Evolutionary conservation across 768 basidiomycete species (phyloP), one percentile per base, ranked within the genome.

Genomic region (Glaciozyma martinii): DNA sequence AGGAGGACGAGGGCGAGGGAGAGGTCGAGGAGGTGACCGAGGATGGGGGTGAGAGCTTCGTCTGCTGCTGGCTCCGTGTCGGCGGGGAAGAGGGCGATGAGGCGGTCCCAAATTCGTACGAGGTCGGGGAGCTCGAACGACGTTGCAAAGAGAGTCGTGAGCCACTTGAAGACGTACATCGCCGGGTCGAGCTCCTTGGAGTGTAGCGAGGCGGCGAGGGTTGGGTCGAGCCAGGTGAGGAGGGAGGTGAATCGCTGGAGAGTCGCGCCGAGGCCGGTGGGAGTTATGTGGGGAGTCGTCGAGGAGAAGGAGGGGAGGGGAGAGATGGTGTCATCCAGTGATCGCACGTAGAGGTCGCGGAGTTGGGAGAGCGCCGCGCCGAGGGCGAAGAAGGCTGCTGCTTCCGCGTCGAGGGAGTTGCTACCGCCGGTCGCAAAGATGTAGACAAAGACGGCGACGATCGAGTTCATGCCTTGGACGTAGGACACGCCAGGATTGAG

Each of bases 401-500:
- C 58, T 46, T 59, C 58, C 4, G 58, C 58, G 30, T 59, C 58
- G 44, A 47, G 30, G 21, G 25, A 16, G 18, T 19, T 23, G 19
- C 9, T 12, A 7, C 44, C 21, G 3, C 58, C 23, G 19, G 37
- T 27, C 4, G 59, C 25, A 18, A 71, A 67, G 63, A 71, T 40
- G 58, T 50, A 65, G 43, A 9, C 25, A 46, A 65, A 53, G 40
- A 67, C 49, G 43, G 63, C 70, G 46, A 61, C 60, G 63, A 71
- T 53, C 54, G 66, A 71, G 43, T 55, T 56, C 66, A 66, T 67
- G 15, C 49, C 69, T 33, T 70, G 69, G 2, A 70, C 69, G 59
- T 62, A 71, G 8, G 50, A 49, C 10, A 71, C n/a, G 23, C 66
- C 70, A 0, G 70, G 70, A 52, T 71, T 71, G 54, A 71, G 66